phyloP scores from a whole-genome alignment of 768 basidiomycete genomes.

The Omphalotus guepiniiformis region DNA sequence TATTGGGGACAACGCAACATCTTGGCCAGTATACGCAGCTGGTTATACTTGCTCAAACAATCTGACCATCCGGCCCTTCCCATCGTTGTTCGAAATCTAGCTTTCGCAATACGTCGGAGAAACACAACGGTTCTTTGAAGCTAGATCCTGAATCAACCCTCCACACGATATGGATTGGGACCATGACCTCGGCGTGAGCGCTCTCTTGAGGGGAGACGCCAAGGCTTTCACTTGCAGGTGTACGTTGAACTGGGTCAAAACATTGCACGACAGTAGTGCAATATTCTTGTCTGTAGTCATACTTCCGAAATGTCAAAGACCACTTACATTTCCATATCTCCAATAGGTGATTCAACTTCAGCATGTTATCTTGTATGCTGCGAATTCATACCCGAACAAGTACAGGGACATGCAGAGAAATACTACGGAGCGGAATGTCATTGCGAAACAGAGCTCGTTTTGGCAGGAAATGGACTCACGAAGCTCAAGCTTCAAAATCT shows the following conservation, averaged over 20 bases:
- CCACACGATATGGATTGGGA: conserved; percentile 11
- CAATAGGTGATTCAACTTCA: conserved; percentile 57
- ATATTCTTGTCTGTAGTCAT: conserved; percentile 66
- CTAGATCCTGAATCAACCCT: conserved; percentile 1
- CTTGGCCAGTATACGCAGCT: conserved; percentile 64
- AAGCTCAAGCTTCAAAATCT: conserved; percentile 32
- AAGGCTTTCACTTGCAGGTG: conserved; percentile 62
- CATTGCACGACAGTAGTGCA: conserved; percentile 52
- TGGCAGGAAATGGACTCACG: conserved; percentile 32
- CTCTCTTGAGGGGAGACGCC: conserved; percentile 47
- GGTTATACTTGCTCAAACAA: conserved; percentile 46
- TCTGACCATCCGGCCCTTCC: conserved; percentile 33
- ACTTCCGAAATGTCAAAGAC: too few relatives aligned
- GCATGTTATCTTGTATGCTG: conserved; percentile 41
- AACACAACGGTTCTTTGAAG: conserved; percentile 2
- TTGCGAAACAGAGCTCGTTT: conserved; percentile 34
- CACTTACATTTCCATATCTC: not conserved
- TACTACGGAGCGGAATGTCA: conserved; percentile 41
- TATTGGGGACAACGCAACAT: conserved; percentile 38
- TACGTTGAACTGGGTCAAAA: conserved; percentile 56
- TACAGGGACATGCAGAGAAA: conserved; percentile 52
- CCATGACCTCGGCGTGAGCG: conserved; percentile 38
- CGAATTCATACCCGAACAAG: conserved; percentile 41
- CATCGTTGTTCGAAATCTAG: conserved; percentile 35
- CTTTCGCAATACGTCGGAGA: conserved; percentile 32